A percentile compares a stretch with the other conserved stretches of the same genome.
Evolutionary conservation across 2,329 filamentous ascomycete species (phyloP).

Genomic region (Colletotrichum sp.): DNA sequence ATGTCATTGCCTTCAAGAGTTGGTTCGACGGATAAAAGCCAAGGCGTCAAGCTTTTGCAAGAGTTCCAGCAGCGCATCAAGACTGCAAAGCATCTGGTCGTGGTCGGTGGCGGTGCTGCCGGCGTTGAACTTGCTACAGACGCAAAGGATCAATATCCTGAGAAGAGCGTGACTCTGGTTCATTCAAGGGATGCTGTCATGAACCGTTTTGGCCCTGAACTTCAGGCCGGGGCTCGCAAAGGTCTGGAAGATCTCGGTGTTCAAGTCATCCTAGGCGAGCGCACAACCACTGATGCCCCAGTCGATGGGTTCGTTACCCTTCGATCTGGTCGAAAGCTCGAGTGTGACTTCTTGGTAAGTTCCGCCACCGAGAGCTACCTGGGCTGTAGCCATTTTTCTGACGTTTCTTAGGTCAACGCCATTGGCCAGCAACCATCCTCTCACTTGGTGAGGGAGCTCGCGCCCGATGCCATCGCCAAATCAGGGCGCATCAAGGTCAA

Average conservation of each 20-base stretch:
- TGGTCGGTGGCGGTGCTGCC: conserved; percentile 65
- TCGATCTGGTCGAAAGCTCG: conserved; percentile 46
- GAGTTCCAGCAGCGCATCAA: conserved; percentile 52
- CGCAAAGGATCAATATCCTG: conserved; percentile 59
- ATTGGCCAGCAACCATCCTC: conserved; percentile 66
- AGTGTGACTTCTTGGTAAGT: conserved; percentile 57
- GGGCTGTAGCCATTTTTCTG: not conserved
- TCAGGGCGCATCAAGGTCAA: conserved; percentile 59
- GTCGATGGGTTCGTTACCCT: conserved; percentile 46
- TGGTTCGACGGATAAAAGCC: conserved; percentile 42
- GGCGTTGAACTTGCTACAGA: conserved; percentile 68
- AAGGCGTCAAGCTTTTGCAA: conserved; percentile 47
- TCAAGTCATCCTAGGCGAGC: conserved; percentile 56
- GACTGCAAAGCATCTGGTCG: conserved; percentile 46
- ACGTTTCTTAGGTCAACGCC: conserved; percentile 56
- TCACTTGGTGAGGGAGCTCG: conserved; percentile 46
- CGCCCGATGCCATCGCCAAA: conserved; percentile 46
- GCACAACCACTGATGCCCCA: conserved; percentile 42
- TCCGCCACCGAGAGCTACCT: not conserved
- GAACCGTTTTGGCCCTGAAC: conserved; percentile 52
- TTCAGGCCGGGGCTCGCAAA: conserved; percentile 43
- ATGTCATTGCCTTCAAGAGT: conserved; percentile 54
- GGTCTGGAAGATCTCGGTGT: conserved; percentile 52
- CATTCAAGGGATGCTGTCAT: conserved; percentile 61
- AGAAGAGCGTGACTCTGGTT: conserved; percentile 61